A percentile compares a stretch with the other conserved stretches of the same genome.
phyloP scores from a whole-genome alignment of 805 yeast genomes.

The Lachancea nothofagi region DNA sequence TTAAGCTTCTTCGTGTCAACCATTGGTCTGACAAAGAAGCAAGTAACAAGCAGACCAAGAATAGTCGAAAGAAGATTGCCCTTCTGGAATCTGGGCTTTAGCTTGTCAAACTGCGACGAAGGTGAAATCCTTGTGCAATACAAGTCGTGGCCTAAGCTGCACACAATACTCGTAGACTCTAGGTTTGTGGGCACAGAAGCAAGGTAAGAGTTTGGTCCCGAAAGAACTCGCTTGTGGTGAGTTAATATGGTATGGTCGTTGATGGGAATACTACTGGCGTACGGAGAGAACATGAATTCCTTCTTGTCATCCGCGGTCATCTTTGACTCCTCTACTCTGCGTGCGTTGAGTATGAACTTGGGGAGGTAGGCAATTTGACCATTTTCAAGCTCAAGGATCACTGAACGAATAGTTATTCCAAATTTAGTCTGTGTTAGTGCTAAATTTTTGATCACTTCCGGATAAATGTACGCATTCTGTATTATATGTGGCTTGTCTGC shows the following conservation, averaged over 20 bases:
- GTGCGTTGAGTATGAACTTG: slow-evolving; percentile 57
- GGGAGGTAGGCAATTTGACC: slow-evolving; percentile 72
- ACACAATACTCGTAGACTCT: slow-evolving; percentile 76
- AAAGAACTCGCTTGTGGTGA: slow-evolving; percentile 43
- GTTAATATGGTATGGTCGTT: slow-evolving; percentile 47
- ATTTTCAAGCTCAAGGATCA: slow-evolving; percentile 50
- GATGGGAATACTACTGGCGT: slow-evolving; percentile 54
- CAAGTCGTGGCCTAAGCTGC: slow-evolving; percentile 61
- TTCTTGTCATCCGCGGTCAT: slow-evolving; percentile 47
- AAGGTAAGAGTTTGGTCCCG: slow-evolving; percentile 31
- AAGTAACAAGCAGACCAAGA: slow-evolving; percentile 41
- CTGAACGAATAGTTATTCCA: slow-evolving; percentile 63
- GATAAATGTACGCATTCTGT: slow-evolving; percentile 55
- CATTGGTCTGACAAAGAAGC: slow-evolving; percentile 50
- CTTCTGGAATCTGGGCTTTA: slow-evolving; percentile 64
- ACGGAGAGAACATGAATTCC: slow-evolving; percentile 57
- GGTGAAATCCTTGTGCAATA: slow-evolving; percentile 78
- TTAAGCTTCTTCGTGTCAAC: slow-evolving; percentile 50
- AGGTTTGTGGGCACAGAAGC: slow-evolving; percentile 55
- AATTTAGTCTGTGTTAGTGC: slow-evolving; percentile 52
- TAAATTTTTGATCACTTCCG: slow-evolving; percentile 51
- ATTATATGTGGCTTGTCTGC: slow-evolving; percentile 43
- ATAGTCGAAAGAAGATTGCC: slow-evolving; percentile 58
- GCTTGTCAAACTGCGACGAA: slow-evolving; percentile 74
- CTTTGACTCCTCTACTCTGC: slow-evolving; percentile 56